Evolutionary conservation across 306 rosid species (phyloP).

Genomic region (Cicer pinnatifidum): DNA sequence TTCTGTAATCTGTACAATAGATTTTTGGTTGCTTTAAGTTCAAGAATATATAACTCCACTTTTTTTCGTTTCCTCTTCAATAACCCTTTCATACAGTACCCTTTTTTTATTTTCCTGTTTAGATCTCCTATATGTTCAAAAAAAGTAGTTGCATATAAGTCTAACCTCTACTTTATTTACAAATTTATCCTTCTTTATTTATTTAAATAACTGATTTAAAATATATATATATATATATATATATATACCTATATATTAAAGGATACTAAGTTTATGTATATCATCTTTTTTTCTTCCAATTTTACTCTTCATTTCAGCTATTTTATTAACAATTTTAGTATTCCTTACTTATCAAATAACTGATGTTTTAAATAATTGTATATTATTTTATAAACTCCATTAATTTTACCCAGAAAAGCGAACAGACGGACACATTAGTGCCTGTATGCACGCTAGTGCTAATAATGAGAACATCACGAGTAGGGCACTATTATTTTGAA

Average conservation of each 20-base stretch:
- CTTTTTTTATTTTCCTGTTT: background rate
- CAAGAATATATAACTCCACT: background rate
- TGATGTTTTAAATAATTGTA: no score
- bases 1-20: background rate
- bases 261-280: no score
- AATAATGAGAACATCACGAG: slow-evolving; percentile 15
- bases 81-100: slow-evolving; percentile 6
- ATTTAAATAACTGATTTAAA: no score
- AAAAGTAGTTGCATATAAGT: slow-evolving; percentile 18
- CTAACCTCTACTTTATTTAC: background rate
- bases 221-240: no score
- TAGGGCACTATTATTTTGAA: background rate
- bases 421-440: background rate
- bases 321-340: no score
- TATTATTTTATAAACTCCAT: no score
- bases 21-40: slow-evolving; percentile 1
- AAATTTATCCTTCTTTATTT: no score
- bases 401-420: background rate
- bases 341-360: no score
- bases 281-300: no score
- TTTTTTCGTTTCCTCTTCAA: slow-evolving; percentile 19
- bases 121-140: background rate
- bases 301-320: no score
- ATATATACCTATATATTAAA: no score
- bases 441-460: background rate